These are phyloP conservation scores for Irpex sp. DNA, from an alignment of 1,284 basidiomycete species.

Conservation along the genomic window DNA sequence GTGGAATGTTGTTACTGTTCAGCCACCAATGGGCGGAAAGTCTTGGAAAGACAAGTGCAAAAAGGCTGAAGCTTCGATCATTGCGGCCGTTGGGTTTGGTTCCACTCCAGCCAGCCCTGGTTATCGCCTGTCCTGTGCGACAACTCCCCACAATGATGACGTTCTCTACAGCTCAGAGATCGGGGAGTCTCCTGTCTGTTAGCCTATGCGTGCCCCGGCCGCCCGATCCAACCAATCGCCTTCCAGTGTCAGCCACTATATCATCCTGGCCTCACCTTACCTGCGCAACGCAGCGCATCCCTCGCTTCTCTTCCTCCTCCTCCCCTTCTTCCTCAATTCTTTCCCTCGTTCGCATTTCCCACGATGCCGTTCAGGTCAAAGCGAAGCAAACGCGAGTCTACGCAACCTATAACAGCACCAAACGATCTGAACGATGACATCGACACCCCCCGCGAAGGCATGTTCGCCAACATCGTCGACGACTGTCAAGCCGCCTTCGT, in stretches of 20 bases:
- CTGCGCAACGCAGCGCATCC: neutral
- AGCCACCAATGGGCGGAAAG: too few relatives aligned
- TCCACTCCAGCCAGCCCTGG: neutral
- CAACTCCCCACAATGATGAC: neutral
- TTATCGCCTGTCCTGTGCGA: neutral
- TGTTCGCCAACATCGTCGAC: constrained; percentile 18
- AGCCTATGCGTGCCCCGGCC: neutral
- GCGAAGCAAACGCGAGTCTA: neutral
- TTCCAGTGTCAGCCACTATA: neutral
- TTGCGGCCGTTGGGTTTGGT: neutral
- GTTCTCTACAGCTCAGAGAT: neutral
- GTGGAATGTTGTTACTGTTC: too few relatives aligned
- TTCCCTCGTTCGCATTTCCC: neutral
- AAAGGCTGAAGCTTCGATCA: neutral
- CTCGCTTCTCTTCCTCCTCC: neutral
- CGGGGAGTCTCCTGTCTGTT: constrained; percentile 6
- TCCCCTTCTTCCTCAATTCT: neutral
- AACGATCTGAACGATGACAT: neutral
- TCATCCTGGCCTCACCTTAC: neutral
- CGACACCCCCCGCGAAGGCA: neutral
- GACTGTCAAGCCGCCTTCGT: constrained; percentile 46
- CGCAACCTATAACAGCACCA: constrained; percentile 8
- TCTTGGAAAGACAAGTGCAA: too few relatives aligned
- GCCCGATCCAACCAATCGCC: neutral
- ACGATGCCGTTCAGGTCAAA: constrained; percentile 8